Evolutionary conservation across 2,329 filamentous ascomycete genomes (phyloP), one percentile per base, ranked within the genome.

Genomic region (Didymellaceae sp.): DNA sequence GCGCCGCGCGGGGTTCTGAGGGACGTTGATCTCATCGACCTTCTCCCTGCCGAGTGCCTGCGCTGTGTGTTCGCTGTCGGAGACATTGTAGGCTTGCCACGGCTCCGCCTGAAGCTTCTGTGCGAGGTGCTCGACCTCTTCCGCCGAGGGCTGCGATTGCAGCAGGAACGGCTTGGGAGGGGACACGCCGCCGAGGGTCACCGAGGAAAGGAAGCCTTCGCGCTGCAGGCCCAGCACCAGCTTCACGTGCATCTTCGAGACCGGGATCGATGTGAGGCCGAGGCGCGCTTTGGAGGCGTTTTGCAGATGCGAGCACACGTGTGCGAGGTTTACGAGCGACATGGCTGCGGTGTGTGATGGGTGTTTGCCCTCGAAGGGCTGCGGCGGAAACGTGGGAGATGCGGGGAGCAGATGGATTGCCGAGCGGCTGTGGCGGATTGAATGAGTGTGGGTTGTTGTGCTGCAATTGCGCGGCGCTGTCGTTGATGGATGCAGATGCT

Each of bases 261-360:
- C 87, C 35, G 87, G 86, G 57, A 96, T 82, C 6, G 90, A 95
- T 24, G 92, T 96, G 41, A 96, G 80, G 61, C 88, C 89, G 0
- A 97, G 85, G 1, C 88, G 86, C n/a, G 89, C 90, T 66, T 86
- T 86, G 48, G 88, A 88, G 61, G 89, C 90, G 79, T 97, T 97
- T 74, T 94, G 90, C 49, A 97, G 82, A 78, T 96, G 91, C 61
- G 91, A 91, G 81, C 90, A 95, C 76, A 92, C 85, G 79, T 93
- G 80, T 65, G 85, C 82, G 58, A 96, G 82, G 75, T 87, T 85
- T 70, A 83, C 79, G 75, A 96, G 82, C 65, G 86, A 89, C 87
- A 90, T 89, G 60, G 53, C 61, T 67, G 62, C 33, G 50, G 42
- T 53, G 54, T 45, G 37, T 45, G 39, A 35, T 37, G 47, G 35